Evolutionary conservation across 2,329 filamentous ascomycete genomes (phyloP).

Genomic region (Botrytis pseudocinerea): DNA sequence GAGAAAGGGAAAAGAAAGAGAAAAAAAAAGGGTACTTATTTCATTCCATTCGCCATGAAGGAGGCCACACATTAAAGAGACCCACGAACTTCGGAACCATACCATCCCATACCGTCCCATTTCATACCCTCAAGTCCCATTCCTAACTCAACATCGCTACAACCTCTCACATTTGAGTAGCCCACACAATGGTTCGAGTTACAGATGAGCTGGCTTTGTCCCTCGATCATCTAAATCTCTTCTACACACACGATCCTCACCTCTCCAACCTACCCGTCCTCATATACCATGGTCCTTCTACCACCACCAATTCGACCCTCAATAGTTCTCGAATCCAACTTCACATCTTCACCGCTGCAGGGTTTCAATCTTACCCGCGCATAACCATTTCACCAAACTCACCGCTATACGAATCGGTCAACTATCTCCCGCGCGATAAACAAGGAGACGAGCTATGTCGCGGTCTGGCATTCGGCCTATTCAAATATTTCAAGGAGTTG

Average conservation of each 20-base stretch:
- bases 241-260: slow-evolving; percentile 82
- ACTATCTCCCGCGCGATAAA: slow-evolving; percentile 85
- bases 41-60: slow-evolving; percentile 23
- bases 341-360: slow-evolving; percentile 86
- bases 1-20: background rate
- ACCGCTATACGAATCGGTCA: slow-evolving; percentile 85
- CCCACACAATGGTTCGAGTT: slow-evolving; percentile 75
- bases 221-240: slow-evolving; percentile 80
- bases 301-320: slow-evolving; percentile 80
- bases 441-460: slow-evolving; percentile 94
- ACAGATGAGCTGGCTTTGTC: slow-evolving; percentile 75
- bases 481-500: slow-evolving; percentile 92
- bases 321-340: slow-evolving; percentile 94
- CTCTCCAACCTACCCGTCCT: slow-evolving; percentile 80
- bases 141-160: slow-evolving; percentile 28
- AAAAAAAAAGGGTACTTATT: background rate
- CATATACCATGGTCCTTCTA: slow-evolving; percentile 89
- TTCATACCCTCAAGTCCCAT: background rate
- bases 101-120: slow-evolving; percentile 11
- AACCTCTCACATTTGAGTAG: slow-evolving; percentile 32
- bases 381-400: slow-evolving; percentile 93
- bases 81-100: slow-evolving; percentile 17
- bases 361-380: slow-evolving; percentile 85
- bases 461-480: slow-evolving; percentile 85
- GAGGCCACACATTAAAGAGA: slow-evolving; percentile 17